Evolutionary conservation across 768 basidiomycete species (phyloP).

Genomic region (Inosperma sp.): DNA sequence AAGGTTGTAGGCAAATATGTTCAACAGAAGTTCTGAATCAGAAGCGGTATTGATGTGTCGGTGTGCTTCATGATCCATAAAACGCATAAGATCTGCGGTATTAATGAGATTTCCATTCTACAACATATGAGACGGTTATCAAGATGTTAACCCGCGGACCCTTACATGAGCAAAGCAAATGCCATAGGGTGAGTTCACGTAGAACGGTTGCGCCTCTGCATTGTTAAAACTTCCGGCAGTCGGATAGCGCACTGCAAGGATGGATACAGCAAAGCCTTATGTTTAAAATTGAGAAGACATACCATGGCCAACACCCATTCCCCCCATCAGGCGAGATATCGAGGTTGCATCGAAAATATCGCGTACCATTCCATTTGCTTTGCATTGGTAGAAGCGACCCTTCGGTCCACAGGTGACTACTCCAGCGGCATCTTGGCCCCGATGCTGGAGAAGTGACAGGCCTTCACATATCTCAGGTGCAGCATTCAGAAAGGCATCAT

Average conservation of each 20-base stretch:
- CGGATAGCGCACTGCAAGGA: conserved; percentile 80
- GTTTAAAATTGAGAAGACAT: conserved; percentile 19
- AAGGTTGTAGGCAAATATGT: conserved; percentile 95
- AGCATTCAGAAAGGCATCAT: conserved; percentile 68
- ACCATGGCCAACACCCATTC: conserved; percentile 99
- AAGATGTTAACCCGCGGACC: conserved; percentile 13
- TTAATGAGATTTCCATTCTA: conserved; percentile 99
- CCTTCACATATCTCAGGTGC: conserved; percentile 92
- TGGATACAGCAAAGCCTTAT: not conserved
- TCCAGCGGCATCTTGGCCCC: conserved; percentile 97
- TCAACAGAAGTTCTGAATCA: conserved; percentile 94
- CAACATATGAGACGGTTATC: conserved; percentile 3
- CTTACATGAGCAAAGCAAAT: conserved; percentile 96
- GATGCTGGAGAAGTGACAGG: conserved; percentile 91
- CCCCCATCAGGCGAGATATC: conserved; percentile 73
- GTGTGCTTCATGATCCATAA: conserved; percentile 94
- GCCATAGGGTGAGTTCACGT: conserved; percentile 99
- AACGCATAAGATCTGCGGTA: conserved; percentile 78
- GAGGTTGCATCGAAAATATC: conserved; percentile 88
- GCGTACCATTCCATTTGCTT: conserved; percentile 98
- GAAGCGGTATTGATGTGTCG: conserved; percentile 98
- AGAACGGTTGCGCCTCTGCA: conserved; percentile 98
- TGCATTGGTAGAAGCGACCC: conserved; percentile 96
- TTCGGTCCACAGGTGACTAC: conserved; percentile 94
- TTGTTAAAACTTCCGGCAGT: conserved; percentile 97